Conservation (phyloP, 108 stramenopile species). For the Cafeteria roenbergensis region DNA sequence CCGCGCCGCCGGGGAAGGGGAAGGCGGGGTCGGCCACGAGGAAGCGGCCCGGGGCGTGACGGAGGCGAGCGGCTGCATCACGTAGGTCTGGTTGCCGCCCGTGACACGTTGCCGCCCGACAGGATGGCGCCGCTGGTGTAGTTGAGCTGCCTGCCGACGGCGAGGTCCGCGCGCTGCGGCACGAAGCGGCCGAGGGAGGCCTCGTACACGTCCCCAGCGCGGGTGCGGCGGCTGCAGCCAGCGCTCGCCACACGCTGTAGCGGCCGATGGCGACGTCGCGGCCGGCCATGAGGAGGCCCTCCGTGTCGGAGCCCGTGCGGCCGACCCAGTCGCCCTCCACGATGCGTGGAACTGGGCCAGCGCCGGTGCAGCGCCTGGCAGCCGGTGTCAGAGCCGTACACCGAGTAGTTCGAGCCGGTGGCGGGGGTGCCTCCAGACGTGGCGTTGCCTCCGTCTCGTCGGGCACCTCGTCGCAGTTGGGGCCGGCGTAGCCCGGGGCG, state of each 20-base stretch:
- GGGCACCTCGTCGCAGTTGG: not conserved
- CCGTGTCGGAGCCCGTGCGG: no score
- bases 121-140: not conserved
- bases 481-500: not conserved
- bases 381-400: no score
- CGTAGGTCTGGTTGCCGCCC: not conserved
- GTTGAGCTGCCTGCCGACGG: not conserved
- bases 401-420: no score
- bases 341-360: no score
- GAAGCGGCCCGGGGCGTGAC: not conserved
- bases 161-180: not conserved
- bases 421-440: no score
- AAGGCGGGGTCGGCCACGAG: not conserved
- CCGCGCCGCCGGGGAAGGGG: no score
- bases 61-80: not conserved
- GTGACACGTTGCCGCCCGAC: not conserved
- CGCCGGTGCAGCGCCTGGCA: no score
- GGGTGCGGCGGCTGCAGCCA: not conserved
- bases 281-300: not conserved
- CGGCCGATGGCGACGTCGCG: not conserved
- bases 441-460: no score
- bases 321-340: no score
- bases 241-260: not conserved
- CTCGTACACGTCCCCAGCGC: not conserved
- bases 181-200: no score